phyloP scores from a whole-genome alignment of 2,329 filamentous ascomycete species.

The Chrysosporium queenslandicum region DNA sequence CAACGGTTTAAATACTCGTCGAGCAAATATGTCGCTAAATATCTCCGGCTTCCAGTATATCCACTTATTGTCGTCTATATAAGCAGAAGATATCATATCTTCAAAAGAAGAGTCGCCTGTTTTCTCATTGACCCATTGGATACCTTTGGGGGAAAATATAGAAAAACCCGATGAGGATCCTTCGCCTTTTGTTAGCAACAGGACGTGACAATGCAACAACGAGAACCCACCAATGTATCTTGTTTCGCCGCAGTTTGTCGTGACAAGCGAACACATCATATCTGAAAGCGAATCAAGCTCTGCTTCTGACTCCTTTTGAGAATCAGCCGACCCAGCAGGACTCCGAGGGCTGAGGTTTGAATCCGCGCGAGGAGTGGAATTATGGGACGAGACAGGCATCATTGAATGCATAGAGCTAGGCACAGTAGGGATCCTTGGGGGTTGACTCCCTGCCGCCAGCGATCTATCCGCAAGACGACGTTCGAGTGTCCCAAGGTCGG shows the following conservation, averaged over 20 bases:
- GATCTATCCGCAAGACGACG: conserved; percentile 54
- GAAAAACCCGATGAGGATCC: conserved; percentile 96
- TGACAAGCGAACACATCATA: conserved; percentile 98
- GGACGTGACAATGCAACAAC: neutral
- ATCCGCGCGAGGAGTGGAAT: conserved; percentile 40
- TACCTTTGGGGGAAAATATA: conserved; percentile 95
- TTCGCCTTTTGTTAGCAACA: conserved; percentile 29
- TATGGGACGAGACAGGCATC: conserved; percentile 25
- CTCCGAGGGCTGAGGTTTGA: conserved; percentile 42
- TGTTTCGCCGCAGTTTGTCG: conserved; percentile 88
- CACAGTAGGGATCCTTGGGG: conserved; percentile 13
- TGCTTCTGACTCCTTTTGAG: conserved; percentile 46
- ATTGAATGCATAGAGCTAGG: conserved; percentile 9
- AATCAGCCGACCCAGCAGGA: conserved; percentile 44
- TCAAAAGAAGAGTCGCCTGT: conserved; percentile 94
- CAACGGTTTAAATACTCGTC: conserved; percentile 70
- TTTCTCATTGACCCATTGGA: conserved; percentile 97
- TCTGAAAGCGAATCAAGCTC: conserved; percentile 85
- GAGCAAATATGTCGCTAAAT: conserved; percentile 81
- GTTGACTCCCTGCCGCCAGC: conserved; percentile 16
- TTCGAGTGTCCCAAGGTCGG: conserved; percentile 79
- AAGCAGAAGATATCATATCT: conserved; percentile 85
- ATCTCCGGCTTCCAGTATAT: conserved; percentile 98
- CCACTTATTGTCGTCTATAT: conserved; percentile 88
- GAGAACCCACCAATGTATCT: conserved; percentile 73